phyloP scores from a whole-genome alignment of 768 basidiomycete genomes.

The Amanita pseudoporphyria region DNA sequence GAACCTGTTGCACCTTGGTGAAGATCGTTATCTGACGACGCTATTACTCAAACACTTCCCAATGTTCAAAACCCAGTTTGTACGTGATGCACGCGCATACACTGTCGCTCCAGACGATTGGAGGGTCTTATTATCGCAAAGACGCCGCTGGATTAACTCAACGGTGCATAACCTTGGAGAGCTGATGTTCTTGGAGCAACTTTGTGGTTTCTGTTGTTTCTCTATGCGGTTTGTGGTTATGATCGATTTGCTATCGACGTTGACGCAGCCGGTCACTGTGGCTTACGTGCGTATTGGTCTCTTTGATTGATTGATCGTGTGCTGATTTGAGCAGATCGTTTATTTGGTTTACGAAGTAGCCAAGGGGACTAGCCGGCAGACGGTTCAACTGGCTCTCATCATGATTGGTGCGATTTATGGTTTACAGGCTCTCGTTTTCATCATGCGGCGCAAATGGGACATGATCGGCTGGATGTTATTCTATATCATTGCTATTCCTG shows the following conservation, averaged over 20 bases:
- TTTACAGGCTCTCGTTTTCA: slow-evolving; percentile 85
- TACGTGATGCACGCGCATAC: slow-evolving; percentile 87
- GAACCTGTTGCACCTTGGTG: slow-evolving; percentile 94
- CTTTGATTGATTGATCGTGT: slow-evolving; percentile 4
- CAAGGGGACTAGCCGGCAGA: slow-evolving; percentile 42
- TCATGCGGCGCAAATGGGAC: slow-evolving; percentile 93
- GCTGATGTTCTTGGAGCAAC: slow-evolving; percentile 80
- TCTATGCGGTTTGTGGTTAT: slow-evolving; percentile 98
- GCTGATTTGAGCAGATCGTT: slow-evolving; percentile 48
- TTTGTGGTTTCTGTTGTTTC: slow-evolving; percentile 98
- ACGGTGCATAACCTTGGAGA: slow-evolving; percentile 97
- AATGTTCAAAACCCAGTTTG: slow-evolving; percentile 88
- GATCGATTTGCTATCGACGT: slow-evolving; percentile 86
- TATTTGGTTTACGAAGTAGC: slow-evolving; percentile 81
- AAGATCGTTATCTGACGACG: slow-evolving; percentile 98
- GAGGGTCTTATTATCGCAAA: slow-evolving; percentile 88
- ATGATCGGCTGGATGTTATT: slow-evolving; percentile 98
- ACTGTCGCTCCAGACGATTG: slow-evolving; percentile 96
- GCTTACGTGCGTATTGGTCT: slow-evolving; percentile 60
- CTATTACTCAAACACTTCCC: slow-evolving; percentile 95
- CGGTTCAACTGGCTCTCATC: slow-evolving; percentile 78
- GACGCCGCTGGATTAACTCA: slow-evolving; percentile 99
- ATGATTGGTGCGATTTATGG: slow-evolving; percentile 95
- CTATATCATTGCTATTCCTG: slow-evolving; percentile 91
- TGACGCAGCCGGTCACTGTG: slow-evolving; percentile 79